A percentile compares a stretch with the other conserved stretches of the same genome.
Conservation (phyloP, 768 basidiomycete genomes). For the Mycena amicta region DNA sequence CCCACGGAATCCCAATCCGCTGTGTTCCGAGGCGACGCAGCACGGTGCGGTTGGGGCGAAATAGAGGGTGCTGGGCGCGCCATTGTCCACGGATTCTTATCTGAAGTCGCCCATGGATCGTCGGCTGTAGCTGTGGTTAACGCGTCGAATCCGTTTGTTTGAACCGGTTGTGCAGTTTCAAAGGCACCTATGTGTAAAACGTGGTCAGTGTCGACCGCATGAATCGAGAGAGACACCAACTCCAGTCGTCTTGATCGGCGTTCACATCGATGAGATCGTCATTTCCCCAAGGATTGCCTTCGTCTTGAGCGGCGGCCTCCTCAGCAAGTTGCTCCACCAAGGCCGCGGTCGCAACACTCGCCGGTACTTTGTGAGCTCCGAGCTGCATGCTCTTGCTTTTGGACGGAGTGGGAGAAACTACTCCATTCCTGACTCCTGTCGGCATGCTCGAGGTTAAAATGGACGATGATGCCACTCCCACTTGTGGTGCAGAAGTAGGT, state of each 20-base stretch:
- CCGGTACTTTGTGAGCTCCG: conserved; percentile 53
- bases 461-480: conserved; percentile 19
- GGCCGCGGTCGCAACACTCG: conserved; percentile 34
- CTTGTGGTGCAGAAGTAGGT: conserved; percentile 46
- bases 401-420: conserved; percentile 25
- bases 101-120: conserved; percentile 2
- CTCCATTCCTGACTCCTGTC: conserved; percentile 8
- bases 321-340: conserved; percentile 62
- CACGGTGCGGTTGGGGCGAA: conserved; percentile 1
- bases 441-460: neutral
- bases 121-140: neutral
- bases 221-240: conserved; percentile 46
- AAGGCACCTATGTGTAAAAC: conserved; percentile 60
- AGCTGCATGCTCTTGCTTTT: conserved; percentile 71
- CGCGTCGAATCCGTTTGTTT: conserved; percentile 24
- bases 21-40: conserved; percentile 6
- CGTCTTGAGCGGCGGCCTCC: conserved; percentile 50
- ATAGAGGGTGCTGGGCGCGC: conserved; percentile 23
- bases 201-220: conserved; percentile 3
- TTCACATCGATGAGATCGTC: conserved; percentile 92
- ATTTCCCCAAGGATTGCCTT: conserved; percentile 65
- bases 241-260: conserved; percentile 94
- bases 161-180: conserved; percentile 53
- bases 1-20: conserved; percentile 22
- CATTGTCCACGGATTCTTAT: neutral